These are phyloP conservation scores for Platanthera guangdongensis DNA, from an alignment of 106 monocot species.

Conservation along the genomic window DNA sequence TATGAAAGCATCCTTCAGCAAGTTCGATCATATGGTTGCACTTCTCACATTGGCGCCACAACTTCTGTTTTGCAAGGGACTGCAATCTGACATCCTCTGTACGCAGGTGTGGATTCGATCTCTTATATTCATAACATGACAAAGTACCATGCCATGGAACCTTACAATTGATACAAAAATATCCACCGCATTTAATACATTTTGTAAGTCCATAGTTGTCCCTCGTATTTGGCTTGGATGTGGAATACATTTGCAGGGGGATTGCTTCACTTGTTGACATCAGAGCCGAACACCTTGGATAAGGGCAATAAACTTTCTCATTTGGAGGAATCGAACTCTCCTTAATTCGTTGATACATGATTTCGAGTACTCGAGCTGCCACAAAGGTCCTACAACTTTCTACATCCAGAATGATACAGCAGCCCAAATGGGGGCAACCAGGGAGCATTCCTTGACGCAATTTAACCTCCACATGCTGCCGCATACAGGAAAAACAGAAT, in stretches of 20 bases:
- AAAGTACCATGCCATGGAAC: slow-evolving; percentile 73
- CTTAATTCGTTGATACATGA: slow-evolving; percentile 54
- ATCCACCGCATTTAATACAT: slow-evolving; percentile 59
- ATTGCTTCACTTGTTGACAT: slow-evolving; percentile 63
- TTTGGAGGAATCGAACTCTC: slow-evolving; percentile 70
- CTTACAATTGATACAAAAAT: slow-evolving; percentile 70
- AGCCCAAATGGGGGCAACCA: slow-evolving; percentile 64
- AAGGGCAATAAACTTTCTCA: slow-evolving; percentile 84
- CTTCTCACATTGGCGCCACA: slow-evolving; percentile 80
- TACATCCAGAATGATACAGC: slow-evolving; percentile 45
- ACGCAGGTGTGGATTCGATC: slow-evolving; percentile 29
- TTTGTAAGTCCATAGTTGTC: slow-evolving; percentile 41
- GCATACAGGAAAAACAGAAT: slow-evolving; percentile 89
- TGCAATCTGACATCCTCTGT: slow-evolving; percentile 58
- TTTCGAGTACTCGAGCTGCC: slow-evolving; percentile 32
- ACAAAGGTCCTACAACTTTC: slow-evolving; percentile 57
- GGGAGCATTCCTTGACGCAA: slow-evolving; percentile 70
- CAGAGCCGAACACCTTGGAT: slow-evolving; percentile 80
- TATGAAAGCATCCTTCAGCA: slow-evolving; percentile 85
- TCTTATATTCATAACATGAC: slow-evolving; percentile 60
- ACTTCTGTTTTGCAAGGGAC: slow-evolving; percentile 46
- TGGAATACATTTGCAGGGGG: slow-evolving; percentile 20
- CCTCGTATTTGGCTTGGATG: slow-evolving; percentile 20
- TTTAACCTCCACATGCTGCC: slow-evolving; percentile 80
- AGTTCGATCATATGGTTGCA: slow-evolving; percentile 97